phyloP scores from a whole-genome alignment of 2,329 filamentous ascomycete species.

The Ophiosphaerella herpotricha region DNA sequence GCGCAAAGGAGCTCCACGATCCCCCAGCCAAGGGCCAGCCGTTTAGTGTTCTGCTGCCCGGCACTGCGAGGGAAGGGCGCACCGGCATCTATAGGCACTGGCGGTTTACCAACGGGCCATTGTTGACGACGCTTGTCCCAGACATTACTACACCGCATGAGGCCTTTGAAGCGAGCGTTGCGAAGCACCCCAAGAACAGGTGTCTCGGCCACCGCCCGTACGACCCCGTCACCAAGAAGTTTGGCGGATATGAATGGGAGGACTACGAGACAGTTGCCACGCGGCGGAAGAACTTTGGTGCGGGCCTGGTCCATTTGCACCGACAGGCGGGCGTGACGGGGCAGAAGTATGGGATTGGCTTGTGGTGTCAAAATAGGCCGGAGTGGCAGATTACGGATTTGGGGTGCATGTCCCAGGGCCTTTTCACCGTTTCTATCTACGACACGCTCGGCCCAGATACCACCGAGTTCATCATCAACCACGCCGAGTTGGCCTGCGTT shows the following conservation, averaged over 20 bases:
- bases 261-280: constrained; percentile 79
- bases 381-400: constrained; percentile 92
- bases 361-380: constrained; percentile 86
- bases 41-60: constrained; percentile 77
- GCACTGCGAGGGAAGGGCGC: constrained; percentile 73
- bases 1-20: constrained; percentile 56
- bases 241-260: constrained; percentile 79
- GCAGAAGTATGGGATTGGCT: constrained; percentile 71
- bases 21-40: constrained; percentile 75
- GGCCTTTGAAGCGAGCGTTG: constrained; percentile 70
- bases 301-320: constrained; percentile 82
- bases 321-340: constrained; percentile 69
- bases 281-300: constrained; percentile 82
- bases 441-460: constrained; percentile 91
- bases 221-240: constrained; percentile 73
- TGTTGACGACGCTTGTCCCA: constrained; percentile 59
- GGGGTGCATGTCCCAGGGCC: constrained; percentile 81
- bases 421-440: constrained; percentile 92
- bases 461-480: constrained; percentile 95
- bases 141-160: constrained; percentile 74
- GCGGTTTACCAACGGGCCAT: constrained; percentile 71
- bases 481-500: constrained; percentile 75
- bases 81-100: constrained; percentile 82
- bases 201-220: constrained; percentile 84
- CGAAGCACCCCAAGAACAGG: constrained; percentile 66